Evolutionary conservation across 192 early-diverging fungal species (phyloP), one percentile per base, ranked within the genome.

Genomic region (Dispira simplex): DNA sequence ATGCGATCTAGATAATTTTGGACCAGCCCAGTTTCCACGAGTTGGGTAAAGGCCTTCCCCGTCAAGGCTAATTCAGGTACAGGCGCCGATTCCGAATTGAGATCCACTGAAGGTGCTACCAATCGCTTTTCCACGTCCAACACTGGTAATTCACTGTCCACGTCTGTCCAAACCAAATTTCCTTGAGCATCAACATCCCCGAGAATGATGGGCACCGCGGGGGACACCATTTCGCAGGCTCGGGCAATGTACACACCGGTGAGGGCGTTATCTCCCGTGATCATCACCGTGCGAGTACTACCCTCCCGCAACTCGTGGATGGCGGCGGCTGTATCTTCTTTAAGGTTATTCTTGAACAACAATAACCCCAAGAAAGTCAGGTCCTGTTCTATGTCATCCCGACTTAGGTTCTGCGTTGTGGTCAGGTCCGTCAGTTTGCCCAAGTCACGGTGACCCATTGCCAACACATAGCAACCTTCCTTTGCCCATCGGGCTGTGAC

Each of bases 231-330:
- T 0, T 75, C 81, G 63, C 67, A 74, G 28, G 64, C 44, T 18
- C 71, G 71, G 0, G 76, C 83, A 27, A 85, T 78, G 65, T 71
- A 79, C 0, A 79, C 63, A 26, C 71, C 81, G 13, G 84, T 85
- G 28, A 74, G 59, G 0, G 71, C 76, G 59, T 83, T 80, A 69
- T 85, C 84, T 20, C 84, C 84, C 10, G 84, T 85, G 46, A 85
- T 77, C 82, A 85, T 85, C 45, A 85, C 76, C 1, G 72, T 75
- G 9, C 84, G 67, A n/a, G 71, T 73, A 23, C 68, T 73, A 9
- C 81, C 84, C 25, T 73, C 64, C 43, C 78, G 63, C 27, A 85
- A 69, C 39, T 80, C 68, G 21, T 55, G 46, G 11, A 85, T 68
- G 11, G 79, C 78, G 12, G 73, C 72, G 21, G 28, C 65, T 13